These are phyloP conservation scores for Macadamia integrifolia DNA, from an alignment of 164 flowering plant genomes.

Conservation along the genomic window DNA sequence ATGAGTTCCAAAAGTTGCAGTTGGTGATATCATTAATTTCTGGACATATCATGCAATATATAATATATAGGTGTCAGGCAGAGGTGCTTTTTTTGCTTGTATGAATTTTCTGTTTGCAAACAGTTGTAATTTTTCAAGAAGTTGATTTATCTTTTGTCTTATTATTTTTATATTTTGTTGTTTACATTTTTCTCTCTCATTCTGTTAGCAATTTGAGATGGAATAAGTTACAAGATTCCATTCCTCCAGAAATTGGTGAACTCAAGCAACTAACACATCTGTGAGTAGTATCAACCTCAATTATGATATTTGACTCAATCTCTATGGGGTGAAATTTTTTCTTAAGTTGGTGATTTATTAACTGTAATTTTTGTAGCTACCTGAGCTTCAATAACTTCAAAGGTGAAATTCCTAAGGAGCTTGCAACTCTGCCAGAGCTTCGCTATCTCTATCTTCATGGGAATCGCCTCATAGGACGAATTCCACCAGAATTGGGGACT, in stretches of 20 bases:
- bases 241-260: slow-evolving; percentile 97
- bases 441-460: slow-evolving; percentile 91
- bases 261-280: slow-evolving; percentile 82
- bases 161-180: neutral
- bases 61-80: too few relatives aligned
- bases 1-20: too few relatives aligned
- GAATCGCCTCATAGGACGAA: slow-evolving; percentile 73
- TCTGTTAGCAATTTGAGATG: slow-evolving; percentile 80
- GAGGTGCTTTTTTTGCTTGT: neutral
- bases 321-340: slow-evolving; percentile 1
- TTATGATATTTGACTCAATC: neutral
- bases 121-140: neutral
- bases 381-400: slow-evolving; percentile 93
- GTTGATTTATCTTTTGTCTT: neutral
- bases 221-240: slow-evolving; percentile 91
- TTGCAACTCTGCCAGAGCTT: slow-evolving; percentile 87
- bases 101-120: neutral
- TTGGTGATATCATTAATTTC: too few relatives aligned
- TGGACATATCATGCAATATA: too few relatives aligned
- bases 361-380: slow-evolving; percentile 43
- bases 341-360: neutral
- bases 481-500: slow-evolving; percentile 90
- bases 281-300: slow-evolving; percentile 40
- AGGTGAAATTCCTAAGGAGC: slow-evolving; percentile 96
- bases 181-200: neutral